Evolutionary conservation across 2,329 filamentous ascomycete species (phyloP).

Genomic region (Sclerotinia sclerotiorum): DNA sequence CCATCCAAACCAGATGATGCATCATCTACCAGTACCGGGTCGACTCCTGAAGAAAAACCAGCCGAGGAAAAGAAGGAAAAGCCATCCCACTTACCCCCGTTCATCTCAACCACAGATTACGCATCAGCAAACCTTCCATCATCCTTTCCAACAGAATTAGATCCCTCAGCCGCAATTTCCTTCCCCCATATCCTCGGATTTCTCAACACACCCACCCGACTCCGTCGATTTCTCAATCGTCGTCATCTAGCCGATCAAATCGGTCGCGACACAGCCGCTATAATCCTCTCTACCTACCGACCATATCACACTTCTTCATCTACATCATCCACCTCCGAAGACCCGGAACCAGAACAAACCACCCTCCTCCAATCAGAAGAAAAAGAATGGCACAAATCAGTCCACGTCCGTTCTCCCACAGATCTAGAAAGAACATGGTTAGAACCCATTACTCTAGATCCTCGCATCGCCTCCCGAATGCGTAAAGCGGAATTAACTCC

Average conservation of each 20-base stretch:
- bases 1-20: conserved; percentile 22
- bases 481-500: conserved; percentile 68
- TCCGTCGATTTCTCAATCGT: conserved; percentile 85
- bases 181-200: conserved; percentile 94
- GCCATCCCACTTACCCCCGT: conserved; percentile 66
- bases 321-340: conserved; percentile 33
- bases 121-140: conserved; percentile 61
- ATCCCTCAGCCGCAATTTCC: conserved; percentile 68
- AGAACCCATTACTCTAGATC: conserved; percentile 71
- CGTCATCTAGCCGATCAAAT: conserved; percentile 83
- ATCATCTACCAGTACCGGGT: conserved; percentile 21
- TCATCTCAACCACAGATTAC: conserved; percentile 75
- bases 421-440: conserved; percentile 73
- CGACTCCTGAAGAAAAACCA: conserved; percentile 27
- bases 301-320: conserved; percentile 48
- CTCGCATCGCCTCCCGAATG: conserved; percentile 76
- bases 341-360: conserved; percentile 57
- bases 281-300: conserved; percentile 64
- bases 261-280: conserved; percentile 82
- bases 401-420: conserved; percentile 57
- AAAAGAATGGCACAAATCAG: conserved; percentile 74
- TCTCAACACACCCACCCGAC: conserved; percentile 79
- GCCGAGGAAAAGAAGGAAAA: conserved; percentile 55
- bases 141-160: conserved; percentile 67
- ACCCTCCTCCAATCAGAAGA: conserved; percentile 69